Evolutionary conservation across 176 grass and related monocot species (phyloP).

Genomic region (Typha latifolia): DNA sequence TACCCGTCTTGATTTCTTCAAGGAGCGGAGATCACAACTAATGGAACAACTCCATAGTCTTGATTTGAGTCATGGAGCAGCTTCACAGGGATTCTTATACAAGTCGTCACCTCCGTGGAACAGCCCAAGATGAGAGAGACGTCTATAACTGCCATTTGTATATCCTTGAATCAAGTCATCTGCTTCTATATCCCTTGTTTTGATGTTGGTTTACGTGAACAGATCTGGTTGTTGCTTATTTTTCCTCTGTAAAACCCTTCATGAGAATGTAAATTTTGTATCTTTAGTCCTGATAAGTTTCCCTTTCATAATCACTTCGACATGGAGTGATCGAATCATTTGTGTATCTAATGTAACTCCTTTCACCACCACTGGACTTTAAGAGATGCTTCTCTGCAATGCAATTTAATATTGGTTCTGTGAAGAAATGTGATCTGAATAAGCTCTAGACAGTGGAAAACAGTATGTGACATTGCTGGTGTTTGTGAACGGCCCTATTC

Average conservation of each 20-base stretch:
- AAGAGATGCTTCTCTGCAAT: too few relatives aligned
- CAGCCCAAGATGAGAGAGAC: constrained; percentile 47
- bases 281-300: not conserved
- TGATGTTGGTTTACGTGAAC: not conserved
- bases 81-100: constrained; percentile 45
- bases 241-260: not conserved
- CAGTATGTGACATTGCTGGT: too few relatives aligned
- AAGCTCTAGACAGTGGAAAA: too few relatives aligned
- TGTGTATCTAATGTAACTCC: too few relatives aligned
- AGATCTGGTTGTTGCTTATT: not conserved
- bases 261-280: not conserved
- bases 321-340: too few relatives aligned
- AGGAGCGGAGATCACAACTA: constrained; percentile 79
- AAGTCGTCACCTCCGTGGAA: constrained; percentile 81
- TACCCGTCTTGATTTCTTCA: constrained; percentile 95
- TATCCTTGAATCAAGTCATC: not conserved
- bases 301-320: too few relatives aligned
- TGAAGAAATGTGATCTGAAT: too few relatives aligned
- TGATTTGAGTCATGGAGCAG: constrained; percentile 67
- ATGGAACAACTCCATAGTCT: constrained; percentile 98
- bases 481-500: too few relatives aligned
- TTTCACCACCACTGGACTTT: too few relatives aligned
- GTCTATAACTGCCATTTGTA: not conserved
- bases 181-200: not conserved
- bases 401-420: too few relatives aligned